These are phyloP conservation scores for Corymbia calophylla DNA, from an alignment of 441 rosid species.

Conservation along the genomic window DNA sequence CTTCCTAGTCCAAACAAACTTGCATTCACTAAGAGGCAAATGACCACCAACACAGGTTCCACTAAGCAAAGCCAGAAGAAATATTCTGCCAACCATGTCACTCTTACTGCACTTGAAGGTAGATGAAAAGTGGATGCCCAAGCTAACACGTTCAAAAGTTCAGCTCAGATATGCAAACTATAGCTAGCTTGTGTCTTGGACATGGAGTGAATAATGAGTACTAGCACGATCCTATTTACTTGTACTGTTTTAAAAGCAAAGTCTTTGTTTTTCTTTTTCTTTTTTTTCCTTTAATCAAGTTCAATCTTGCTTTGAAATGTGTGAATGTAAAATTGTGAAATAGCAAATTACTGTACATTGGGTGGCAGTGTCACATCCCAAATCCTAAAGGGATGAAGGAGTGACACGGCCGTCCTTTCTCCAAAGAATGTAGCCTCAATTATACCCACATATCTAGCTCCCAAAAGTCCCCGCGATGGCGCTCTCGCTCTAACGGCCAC, in stretches of 20 bases:
- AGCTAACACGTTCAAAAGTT: neutral
- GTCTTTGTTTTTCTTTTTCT: neutral
- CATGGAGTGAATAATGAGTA: neutral
- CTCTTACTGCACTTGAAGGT: conserved; percentile 4
- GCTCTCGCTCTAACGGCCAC: no score
- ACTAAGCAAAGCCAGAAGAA: neutral
- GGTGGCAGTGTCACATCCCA: neutral
- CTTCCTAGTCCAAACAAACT: conserved; percentile 30
- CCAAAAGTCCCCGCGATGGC: no score
- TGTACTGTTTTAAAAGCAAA: neutral
- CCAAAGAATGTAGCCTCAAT: no score
- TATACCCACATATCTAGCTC: no score
- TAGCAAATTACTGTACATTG: neutral
- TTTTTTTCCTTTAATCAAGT: neutral
- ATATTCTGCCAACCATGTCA: conserved; percentile 6
- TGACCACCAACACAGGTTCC: neutral
- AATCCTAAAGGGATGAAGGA: no score
- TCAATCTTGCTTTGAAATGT: neutral
- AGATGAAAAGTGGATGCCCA: neutral
- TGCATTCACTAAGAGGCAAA: conserved; percentile 4
- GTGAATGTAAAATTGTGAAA: neutral
- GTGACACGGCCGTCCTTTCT: no score
- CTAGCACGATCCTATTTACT: neutral
- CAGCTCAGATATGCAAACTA: neutral
- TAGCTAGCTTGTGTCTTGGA: neutral